Base-by-base conservation (phyloP, 2,329 filamentous ascomycete species). In the Aspergillus tanneri region DNA sequence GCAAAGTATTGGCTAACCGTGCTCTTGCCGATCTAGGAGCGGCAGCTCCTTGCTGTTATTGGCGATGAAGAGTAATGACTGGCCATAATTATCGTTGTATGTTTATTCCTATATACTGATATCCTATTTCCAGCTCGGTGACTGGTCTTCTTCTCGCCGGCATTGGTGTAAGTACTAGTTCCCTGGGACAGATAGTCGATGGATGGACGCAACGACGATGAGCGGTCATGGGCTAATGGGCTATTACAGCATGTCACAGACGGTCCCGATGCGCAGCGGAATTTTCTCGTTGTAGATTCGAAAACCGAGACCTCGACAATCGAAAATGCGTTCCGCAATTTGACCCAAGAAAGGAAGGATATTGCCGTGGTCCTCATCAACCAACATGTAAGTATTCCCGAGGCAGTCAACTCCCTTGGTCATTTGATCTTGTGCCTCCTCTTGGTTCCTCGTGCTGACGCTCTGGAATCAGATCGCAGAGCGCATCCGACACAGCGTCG, bases 321-420 rank as follows among this genome's bases (percentile, higher is more conserved):
- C 65, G 93, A 97, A 72, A 82, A 85, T 27, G 87, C 91, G 8
- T 99, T 99, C 68, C 87, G 95, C 56, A 81, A 80, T 58, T 97
- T 96, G 72, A 96, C 90, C 7, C 83, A 83, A 47, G 82, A 93
- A 71, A 81, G 93, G 67, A 97, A 97, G 72, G 93, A 99, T 68
- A 96, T 99, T 69, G 93, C 90, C 22, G 95, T 99, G 62, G 72
- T 99, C 52, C 76, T 99, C 58, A 97, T 99, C 72, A 99, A 99
- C 72, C 93, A 99, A 74, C 93, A 99, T 75, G 92, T 96, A 73
- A 50, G 80, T 67, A 25, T 21, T 21, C 12, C 14, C 3, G 21
- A 6, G 22, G 14, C 9, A 34, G 6, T 8, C 14, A 16, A 9
- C 10, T 18, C 30, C 4, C 30, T 18, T 18, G 3, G 14, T 18